These are phyloP conservation scores for Podaxis rugospora DNA, from an alignment of 768 basidiomycete genomes.

Conservation along the genomic window DNA sequence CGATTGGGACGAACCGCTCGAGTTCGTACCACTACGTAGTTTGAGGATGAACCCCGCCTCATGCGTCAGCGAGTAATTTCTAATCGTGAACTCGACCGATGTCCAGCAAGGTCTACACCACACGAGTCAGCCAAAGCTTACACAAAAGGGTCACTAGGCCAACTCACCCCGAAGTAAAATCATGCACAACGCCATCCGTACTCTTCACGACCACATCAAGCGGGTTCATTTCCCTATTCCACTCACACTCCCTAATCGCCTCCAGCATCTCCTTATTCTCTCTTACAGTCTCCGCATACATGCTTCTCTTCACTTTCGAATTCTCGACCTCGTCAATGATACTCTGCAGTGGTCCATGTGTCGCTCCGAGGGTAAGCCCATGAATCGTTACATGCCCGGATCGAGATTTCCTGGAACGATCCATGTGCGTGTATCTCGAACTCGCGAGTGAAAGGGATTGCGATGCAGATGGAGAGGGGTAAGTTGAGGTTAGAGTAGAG, in stretches of 20 bases:
- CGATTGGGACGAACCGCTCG: constrained; percentile 9
- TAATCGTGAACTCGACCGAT: constrained; percentile 52
- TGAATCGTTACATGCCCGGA: constrained; percentile 58
- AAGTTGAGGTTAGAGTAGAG: constrained; percentile 1
- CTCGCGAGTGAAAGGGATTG: neutral
- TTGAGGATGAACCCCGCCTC: constrained; percentile 54
- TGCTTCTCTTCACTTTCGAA: constrained; percentile 70
- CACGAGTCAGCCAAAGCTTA: neutral
- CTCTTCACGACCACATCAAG: constrained; percentile 48
- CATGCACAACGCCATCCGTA: constrained; percentile 43
- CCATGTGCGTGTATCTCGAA: neutral
- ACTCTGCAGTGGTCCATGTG: constrained; percentile 59
- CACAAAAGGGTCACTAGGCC: neutral
- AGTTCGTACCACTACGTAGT: constrained; percentile 25
- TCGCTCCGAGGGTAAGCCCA: constrained; percentile 61
- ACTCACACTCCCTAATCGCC: constrained; percentile 63
- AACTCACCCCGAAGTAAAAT: constrained; percentile 71
- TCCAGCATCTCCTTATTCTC: constrained; percentile 65
- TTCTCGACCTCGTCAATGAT: constrained; percentile 56
- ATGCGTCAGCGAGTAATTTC: constrained; percentile 70
- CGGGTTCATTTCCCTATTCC: constrained; percentile 81
- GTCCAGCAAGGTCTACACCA: constrained; percentile 48
- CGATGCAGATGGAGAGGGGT: constrained; percentile 2
- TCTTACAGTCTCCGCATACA: constrained; percentile 88
- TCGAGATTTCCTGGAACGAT: constrained; percentile 32